Base-by-base conservation (phyloP, 2,329 filamentous ascomycete species). In the Zymoseptoria crescenta region DNA sequence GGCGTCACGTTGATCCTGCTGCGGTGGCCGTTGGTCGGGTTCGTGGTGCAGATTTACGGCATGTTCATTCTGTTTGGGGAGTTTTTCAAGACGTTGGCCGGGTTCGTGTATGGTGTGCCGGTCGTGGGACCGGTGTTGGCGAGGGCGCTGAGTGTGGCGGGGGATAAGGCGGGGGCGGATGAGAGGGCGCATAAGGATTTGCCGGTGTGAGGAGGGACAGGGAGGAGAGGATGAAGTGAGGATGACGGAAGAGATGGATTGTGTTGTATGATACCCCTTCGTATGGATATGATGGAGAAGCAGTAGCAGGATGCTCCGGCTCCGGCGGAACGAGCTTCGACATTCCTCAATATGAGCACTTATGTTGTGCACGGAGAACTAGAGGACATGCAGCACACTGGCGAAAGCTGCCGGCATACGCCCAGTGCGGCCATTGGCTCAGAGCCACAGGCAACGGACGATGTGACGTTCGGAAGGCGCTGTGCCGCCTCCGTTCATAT, bases 11-110 rank as follows among this genome's bases (percentile, higher is more conserved):
- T 99, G 19, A 99, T 99, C 67, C 79, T 99, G 48, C 74, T 96
- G 70, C 84, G 88, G 62, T 99, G 94, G 92, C 89, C 94, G 0
- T 81, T 99, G 57, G 83, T 94, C 63, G 94, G 94, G 28, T 99
- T 99, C 76, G 70, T 88, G 59, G 83, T 97, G 67, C 94, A 99
- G 76, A 76, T 93, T 3, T 97, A 97, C 76, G 94, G 94, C 29
- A 93, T 99, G 65, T 83, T 95, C 66, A 83, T 96, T 55, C 79
- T 99, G 41, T 99, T 99, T 76, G 94, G 94, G 41, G 94, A 99
- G 75, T 97, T 97, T 77, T 82, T 97, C 60, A 89, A 91, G 54
- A 97, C 93, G 20, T 92, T 97, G 65, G 89, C 88, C 0, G 85
- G 89, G 16, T 96, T 97, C 70, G 89, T 90, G 48, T 86, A 89